Percentiles rank a stretch among this genome's conserved stretches.
Conservation (phyloP, 306 rosid species). For the Fagus sylvatica region DNA sequence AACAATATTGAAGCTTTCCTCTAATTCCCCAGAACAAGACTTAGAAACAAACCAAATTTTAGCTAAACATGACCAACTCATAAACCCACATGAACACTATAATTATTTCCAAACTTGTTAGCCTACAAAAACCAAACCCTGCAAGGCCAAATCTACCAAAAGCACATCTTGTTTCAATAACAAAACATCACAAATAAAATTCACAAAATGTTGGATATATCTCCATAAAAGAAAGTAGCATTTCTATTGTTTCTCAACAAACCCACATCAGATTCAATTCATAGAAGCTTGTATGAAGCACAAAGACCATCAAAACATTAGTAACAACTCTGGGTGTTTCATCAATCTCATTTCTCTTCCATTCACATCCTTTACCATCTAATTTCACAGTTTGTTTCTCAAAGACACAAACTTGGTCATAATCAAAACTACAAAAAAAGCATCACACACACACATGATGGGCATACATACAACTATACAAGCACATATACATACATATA, state of each 20-base stretch:
- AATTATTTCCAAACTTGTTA: not conserved
- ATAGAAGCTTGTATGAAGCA: not conserved
- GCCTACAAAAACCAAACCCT: not conserved
- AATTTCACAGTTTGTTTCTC: constrained; percentile 1
- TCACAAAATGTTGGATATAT: not conserved
- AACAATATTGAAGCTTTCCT: too few relatives aligned
- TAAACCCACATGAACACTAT: not conserved
- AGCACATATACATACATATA: not conserved
- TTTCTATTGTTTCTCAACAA: not conserved
- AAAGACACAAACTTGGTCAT: not conserved
- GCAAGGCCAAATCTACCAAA: not conserved
- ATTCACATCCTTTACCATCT: not conserved
- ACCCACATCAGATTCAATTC: not conserved
- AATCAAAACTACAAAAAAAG: constrained; percentile 4
- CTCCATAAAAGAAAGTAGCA: not conserved
- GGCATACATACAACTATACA: not conserved
- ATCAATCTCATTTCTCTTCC: too few relatives aligned
- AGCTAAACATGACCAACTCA: not conserved
- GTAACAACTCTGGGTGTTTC: not conserved
- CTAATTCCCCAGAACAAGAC: too few relatives aligned
- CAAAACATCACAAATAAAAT: not conserved
- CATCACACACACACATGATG: too few relatives aligned
- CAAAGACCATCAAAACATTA: not conserved
- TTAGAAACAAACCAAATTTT: too few relatives aligned
- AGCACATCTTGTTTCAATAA: not conserved